Base-by-base conservation (phyloP, 148 eudicot genomes). In the Silene conica region DNA sequence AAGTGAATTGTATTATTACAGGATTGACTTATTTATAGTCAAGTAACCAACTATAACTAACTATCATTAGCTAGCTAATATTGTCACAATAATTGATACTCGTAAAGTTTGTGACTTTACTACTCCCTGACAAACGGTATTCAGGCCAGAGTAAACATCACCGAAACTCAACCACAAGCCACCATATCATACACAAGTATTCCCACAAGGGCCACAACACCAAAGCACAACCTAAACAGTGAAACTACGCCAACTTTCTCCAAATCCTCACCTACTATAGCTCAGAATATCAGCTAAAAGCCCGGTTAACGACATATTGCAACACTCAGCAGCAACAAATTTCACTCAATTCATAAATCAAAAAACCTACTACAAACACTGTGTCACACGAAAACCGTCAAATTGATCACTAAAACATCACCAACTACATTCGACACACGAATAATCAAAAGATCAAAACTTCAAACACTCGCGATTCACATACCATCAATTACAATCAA, bases 401-500 rank as follows among this genome's bases (percentile, higher is more conserved):
- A 22, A 6, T 20, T 11, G 12, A 10, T 62, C 28, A 19, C 66
- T 3, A 62, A 0, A 0, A 23, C 34, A 11, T 18, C 11, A 16
- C 18, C 45, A 7, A 64, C 34, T 28, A 28, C 9, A 25, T 14
- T 4, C 16, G 16, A 15, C 55, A 50, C 18, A 50, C 55, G 3
- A 50, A 50, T 50, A 12, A 50, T 50, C 16, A 50, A 50, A 50
- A 15, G 16, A 50, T 38, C 43, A 38, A 38, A 38, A 38, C 43
- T 38, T 38, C 43, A 38, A 38, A 38, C 43, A 38, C 43, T 38
- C 16, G 14, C 55, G 55, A 50, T 50, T 50, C 55, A 50, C 55
- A 50, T 50, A 19, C 46, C 48, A 71, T 50, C 14, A 41, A 25
- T 12, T 20, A 74, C 55, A 34, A 67, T 59, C 60, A 67, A 60